Evolutionary conservation across 257 asterid genomes (phyloP), one percentile per base, ranked within the genome.

Genomic region (Cordia subcordata): DNA sequence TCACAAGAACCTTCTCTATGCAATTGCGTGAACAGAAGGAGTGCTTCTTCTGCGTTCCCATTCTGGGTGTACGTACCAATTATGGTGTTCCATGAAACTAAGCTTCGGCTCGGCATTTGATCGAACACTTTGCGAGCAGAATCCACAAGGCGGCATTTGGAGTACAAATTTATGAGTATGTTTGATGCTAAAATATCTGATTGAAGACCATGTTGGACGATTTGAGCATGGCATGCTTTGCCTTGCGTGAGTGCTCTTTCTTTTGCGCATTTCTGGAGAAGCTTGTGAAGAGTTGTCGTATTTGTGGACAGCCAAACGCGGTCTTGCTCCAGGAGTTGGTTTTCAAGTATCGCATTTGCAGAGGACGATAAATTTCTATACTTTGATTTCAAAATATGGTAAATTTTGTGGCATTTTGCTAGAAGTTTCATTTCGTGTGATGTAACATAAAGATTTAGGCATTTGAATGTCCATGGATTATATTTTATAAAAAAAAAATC

Each of bases 11-110:
- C 84, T 72, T 82, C 91, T 65, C 85, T 67, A 38, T 75, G 81
- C 94, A 93, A 84, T 63, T 73, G 52, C 63, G 75, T 63, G 33
- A 84, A 89, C 13, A 93, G 80, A 13, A 66, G 54, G 6, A 93
- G 68, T 47, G 90, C 83, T 15, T 72, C 85, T 58, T 77, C 73
- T 16, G 72, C 91, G 40, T 65, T 39, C 19, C 84, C 84, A 22
- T 75, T 86, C 50, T 57, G 86, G 33, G 83, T 81, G 68, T 78
- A 80, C 16, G 91, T 68, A 12, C 82, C 82, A 38, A 89, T 81
- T 27, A 88, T 19, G 17, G 99, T 88, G 73, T 86, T 93, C 99
- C 96, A 93, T 10, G 97, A 82, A 70, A 89, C 95, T 57, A 77
- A 67, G 56, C 46, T 75, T 73, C 86, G 79, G 0, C 61, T 17